Conservation (phyloP, 108 stramenopile species). For the Cylindrotheca fusiformis region DNA sequence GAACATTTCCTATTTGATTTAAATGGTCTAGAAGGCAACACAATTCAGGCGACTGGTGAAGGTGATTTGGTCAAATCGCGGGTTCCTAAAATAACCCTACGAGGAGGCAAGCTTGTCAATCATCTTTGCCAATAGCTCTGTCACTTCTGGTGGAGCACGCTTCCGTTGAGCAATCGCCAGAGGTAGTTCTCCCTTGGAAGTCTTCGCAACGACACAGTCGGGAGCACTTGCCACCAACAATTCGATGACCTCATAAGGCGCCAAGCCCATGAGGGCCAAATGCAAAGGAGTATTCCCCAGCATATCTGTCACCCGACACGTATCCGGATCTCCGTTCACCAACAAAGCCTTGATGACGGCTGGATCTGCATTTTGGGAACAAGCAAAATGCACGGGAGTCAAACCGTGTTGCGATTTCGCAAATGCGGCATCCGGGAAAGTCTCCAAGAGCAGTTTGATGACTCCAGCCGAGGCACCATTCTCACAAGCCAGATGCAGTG, state of each 20-base stretch:
- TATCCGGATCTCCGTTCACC: slow-evolving; percentile 23
- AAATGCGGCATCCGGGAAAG: slow-evolving; percentile 20
- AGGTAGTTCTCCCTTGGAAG: slow-evolving; percentile 31
- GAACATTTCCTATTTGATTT: no score
- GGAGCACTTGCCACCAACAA: slow-evolving; percentile 33
- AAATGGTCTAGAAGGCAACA: no score
- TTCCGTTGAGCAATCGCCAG: slow-evolving; percentile 39
- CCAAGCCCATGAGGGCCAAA: slow-evolving; percentile 36
- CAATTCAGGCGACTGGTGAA: no score
- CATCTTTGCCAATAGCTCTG: slow-evolving; percentile 32
- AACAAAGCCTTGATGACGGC: slow-evolving; percentile 33
- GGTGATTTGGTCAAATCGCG: no score
- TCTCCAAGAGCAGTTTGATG: slow-evolving; percentile 24
- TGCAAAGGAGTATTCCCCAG: slow-evolving; percentile 43
- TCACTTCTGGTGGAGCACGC: slow-evolving; percentile 20
- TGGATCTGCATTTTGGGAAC: slow-evolving; percentile 21
- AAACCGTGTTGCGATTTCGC: slow-evolving; percentile 24
- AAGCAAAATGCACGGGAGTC: slow-evolving; percentile 40
- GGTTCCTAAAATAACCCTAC: no score
- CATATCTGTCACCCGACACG: slow-evolving; percentile 29
- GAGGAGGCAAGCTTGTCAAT: slow-evolving; percentile 25
- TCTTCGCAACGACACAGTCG: slow-evolving; percentile 27
- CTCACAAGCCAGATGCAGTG: slow-evolving; percentile 45
- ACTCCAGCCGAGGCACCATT: slow-evolving; percentile 31
- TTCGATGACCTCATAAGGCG: slow-evolving; percentile 34